Base-by-base conservation (phyloP, 805 yeast genomes). In the Yarrowia phangngaensis region DNA sequence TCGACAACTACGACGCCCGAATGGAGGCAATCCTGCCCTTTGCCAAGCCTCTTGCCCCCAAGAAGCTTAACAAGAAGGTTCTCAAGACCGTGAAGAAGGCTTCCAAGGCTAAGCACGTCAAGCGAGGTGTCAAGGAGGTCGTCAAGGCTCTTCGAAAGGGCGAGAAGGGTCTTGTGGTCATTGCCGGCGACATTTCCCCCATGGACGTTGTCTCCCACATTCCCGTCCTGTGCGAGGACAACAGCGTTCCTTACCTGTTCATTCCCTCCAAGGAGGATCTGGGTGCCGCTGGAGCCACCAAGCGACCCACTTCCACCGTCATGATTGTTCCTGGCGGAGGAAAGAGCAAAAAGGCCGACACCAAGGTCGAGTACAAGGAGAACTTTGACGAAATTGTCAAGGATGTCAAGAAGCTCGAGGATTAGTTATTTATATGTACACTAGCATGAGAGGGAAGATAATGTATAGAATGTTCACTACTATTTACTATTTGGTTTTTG, bases 101-200 rank as follows among this genome's bases (percentile, higher is more conserved):
- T 8, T 88, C 97, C 48, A 92, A 92, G 72, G 94, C 96, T 56
- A 92, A 92, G 72, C 96, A 90, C 68, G 96, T 92, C 59, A 90
- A 88, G 71, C 80, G 98, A 71, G 99, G 99, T 66, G 97, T 92
- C 51, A 92, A 92, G 70, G 99, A 92, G 71, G 98, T 92, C 27
- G 97, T 90, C 60, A 92, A 92, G 72, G 92, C 97, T 16, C 76
- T 92, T 55, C 82, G 98, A 74, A 92, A 92, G 70, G 97, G 97
- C 57, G 97, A 89, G 67, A 92, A 92, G 70, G 99, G 98, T 48
- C 75, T 92, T 47, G 97, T 92, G 30, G 73, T 92, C 58, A 81
- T 92, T 69, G 98, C 99, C 24, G 97, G 98, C 59, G 99, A 92
- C 66, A 92, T 94, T 56, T 89, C 95, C 50, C 99, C 99, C 52